Conservation (phyloP, 805 yeast genomes). For the Diddensiella transvaalensis region DNA sequence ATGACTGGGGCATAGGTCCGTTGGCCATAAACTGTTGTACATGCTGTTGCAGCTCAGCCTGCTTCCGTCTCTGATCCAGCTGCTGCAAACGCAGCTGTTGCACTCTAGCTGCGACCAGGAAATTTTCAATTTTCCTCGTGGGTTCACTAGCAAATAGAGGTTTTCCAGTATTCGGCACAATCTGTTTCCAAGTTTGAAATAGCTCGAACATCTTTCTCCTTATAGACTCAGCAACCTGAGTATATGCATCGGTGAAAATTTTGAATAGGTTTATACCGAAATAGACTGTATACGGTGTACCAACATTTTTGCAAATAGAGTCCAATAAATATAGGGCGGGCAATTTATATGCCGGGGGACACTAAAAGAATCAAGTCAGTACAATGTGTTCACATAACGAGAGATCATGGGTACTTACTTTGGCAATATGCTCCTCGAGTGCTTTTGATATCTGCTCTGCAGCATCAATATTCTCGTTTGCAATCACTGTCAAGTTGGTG, state of each 20-base stretch:
- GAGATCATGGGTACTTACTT: slow-evolving; percentile 38
- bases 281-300: slow-evolving; percentile 80
- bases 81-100: slow-evolving; percentile 22
- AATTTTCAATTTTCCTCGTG: slow-evolving; percentile 67
- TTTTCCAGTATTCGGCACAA: slow-evolving; percentile 54
- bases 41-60: slow-evolving; percentile 16
- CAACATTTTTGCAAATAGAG: slow-evolving; percentile 86
- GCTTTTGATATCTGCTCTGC: slow-evolving; percentile 78
- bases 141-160: slow-evolving; percentile 70
- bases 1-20: slow-evolving; percentile 26
- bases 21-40: slow-evolving; percentile 17
- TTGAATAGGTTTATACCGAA: slow-evolving; percentile 68
- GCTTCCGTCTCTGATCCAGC: slow-evolving; percentile 25
- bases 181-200: slow-evolving; percentile 83
- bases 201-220: slow-evolving; percentile 70
- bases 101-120: slow-evolving; percentile 39
- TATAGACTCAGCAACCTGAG: slow-evolving; percentile 71
- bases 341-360: slow-evolving; percentile 80
- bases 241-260: slow-evolving; percentile 70
- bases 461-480: slow-evolving; percentile 74
- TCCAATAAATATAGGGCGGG: slow-evolving; percentile 82
- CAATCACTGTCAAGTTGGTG: slow-evolving; percentile 75
- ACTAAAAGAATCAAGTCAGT: too few relatives aligned
- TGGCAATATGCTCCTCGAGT: slow-evolving; percentile 67
- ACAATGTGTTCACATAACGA: too few relatives aligned